These are phyloP conservation scores for Penstemon eatonii DNA, from an alignment of 257 asterid species.

Conservation along the genomic window DNA sequence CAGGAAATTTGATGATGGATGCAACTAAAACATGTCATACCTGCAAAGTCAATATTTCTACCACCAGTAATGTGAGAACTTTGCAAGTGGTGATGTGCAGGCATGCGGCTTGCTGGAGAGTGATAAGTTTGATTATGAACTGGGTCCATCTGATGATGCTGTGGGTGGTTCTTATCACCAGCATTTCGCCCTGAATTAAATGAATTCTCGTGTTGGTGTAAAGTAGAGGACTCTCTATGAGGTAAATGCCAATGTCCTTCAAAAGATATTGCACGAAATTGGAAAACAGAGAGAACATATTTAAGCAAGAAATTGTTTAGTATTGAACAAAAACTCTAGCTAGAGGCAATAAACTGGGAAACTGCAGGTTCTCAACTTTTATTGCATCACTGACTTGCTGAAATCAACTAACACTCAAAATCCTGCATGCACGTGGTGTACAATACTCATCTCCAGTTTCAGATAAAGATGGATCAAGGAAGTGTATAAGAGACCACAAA, in stretches of 20 bases:
- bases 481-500: too few species aligned
- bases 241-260: slow-evolving; percentile 23
- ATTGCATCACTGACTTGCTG: not conserved
- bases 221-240: not conserved
- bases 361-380: not conserved
- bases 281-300: not conserved
- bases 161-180: slow-evolving; percentile 2
- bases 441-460: too few species aligned
- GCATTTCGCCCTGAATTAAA: not conserved
- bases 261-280: not conserved
- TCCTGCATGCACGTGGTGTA: too few species aligned
- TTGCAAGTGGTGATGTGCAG: slow-evolving; percentile 18
- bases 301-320: slow-evolving; percentile 1
- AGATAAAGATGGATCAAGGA: too few species aligned
- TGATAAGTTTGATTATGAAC: not conserved
- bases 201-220: not conserved
- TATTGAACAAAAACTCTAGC: not conserved
- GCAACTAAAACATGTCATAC: slow-evolving; percentile 1
- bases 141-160: slow-evolving; percentile 16
- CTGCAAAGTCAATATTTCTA: slow-evolving; percentile 22
- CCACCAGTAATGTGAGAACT: slow-evolving; percentile 23
- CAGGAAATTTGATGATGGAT: not conserved
- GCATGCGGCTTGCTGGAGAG: slow-evolving; percentile 21
- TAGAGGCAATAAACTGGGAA: not conserved
- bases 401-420: too few species aligned